Evolutionary conservation across 2,329 filamentous ascomycete genomes (phyloP), one percentile per base, ranked within the genome.

Genomic region (Paecilomyces dactylethromorphus): DNA sequence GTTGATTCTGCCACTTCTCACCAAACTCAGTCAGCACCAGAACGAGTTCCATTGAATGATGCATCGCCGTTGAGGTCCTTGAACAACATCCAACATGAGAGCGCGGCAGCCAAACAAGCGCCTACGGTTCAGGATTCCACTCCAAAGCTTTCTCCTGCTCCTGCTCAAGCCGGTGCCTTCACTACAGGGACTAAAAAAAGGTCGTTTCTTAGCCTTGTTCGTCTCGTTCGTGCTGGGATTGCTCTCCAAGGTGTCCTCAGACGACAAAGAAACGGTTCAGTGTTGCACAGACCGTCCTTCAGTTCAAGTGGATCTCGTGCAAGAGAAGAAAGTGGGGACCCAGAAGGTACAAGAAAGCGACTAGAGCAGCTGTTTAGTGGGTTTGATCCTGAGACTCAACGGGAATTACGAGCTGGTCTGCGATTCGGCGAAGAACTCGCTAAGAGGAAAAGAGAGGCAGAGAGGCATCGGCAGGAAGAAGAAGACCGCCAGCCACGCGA

Each of bases 401-500:
- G 73, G 61, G 73, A 78, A 60, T 59, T 80, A 58, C 69, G 72
- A 59, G 74, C 72, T 53, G 75, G 74, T 29, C 65, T 79, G 52
- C 67, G 72, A 10, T 71, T 79, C 62, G 78, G 74, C 8, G 76
- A 79, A 60, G 69, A 75, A 58, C 68, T 79, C 56, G 76, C 74
- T 11, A 77, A 56, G 56, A 63, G 39, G 55, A 59, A 6, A 57
- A 61, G n/a, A 58, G 26, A 39, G 53, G 24, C 51, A 57, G 13
- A 33, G 29, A 26, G 26, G 35, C 56, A 57, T 53, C 26, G 31
- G 52, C 26, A 18, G 50, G 35, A 53, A 32, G 32, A 55, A 21
- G 26, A 32, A 50, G 45, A 53, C 51, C 54, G 26, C 54, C 51
- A 18, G 24, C 22, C 10, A 1, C 15, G 29, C 15, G 29, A 21